A percentile compares a stretch with the other conserved stretches of the same genome.
phyloP scores from a whole-genome alignment of 164 flowering plant genomes.

The Aristolochia fimbriata region DNA sequence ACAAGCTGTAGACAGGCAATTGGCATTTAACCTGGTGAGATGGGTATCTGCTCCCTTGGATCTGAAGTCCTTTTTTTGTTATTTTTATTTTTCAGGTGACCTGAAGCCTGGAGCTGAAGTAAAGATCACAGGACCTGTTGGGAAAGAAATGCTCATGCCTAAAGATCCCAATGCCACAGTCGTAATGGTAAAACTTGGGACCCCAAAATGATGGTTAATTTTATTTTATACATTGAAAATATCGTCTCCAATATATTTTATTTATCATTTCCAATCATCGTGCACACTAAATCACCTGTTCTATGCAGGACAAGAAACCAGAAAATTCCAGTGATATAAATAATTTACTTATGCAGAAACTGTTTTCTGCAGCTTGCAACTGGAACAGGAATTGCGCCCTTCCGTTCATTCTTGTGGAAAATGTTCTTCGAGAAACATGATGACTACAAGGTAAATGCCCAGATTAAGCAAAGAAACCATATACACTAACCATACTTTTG shows the following conservation, averaged over 20 bases:
- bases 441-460: slow-evolving; percentile 71
- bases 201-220: background rate
- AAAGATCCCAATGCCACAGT: slow-evolving; percentile 84
- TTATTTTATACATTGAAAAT: background rate
- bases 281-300: too few relatives aligned
- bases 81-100: slow-evolving; percentile 45
- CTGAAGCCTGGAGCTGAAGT: slow-evolving; percentile 88
- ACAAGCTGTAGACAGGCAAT: background rate
- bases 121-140: slow-evolving; percentile 89
- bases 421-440: slow-evolving; percentile 98
- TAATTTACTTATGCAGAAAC: too few relatives aligned
- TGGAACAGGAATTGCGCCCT: slow-evolving; percentile 98
- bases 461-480: background rate
- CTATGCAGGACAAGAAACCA: too few relatives aligned
- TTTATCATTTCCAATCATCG: too few relatives aligned
- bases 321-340: too few relatives aligned
- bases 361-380: slow-evolving; percentile 66
- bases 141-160: slow-evolving; percentile 99
- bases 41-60: background rate
- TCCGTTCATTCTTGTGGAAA: slow-evolving; percentile 93
- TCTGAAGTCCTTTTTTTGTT: background rate
- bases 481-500: background rate
- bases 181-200: slow-evolving; percentile 49
- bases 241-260: too few relatives aligned
- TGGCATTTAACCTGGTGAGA: background rate